phyloP scores from a whole-genome alignment of 1,284 basidiomycete genomes.

The Ganoderma multipileum region DNA sequence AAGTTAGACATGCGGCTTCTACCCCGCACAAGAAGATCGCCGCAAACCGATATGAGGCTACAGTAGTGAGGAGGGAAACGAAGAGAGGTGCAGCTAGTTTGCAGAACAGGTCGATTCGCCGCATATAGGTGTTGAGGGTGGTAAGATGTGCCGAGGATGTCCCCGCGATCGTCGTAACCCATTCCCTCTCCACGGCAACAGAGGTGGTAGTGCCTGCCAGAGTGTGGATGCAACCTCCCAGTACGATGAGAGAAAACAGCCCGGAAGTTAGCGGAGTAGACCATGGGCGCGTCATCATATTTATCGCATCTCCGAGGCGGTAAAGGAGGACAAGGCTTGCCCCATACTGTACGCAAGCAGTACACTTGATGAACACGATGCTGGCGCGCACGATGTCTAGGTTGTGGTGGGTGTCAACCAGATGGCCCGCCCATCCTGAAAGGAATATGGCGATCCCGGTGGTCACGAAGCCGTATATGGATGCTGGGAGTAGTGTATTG shows the following conservation, averaged over 20 bases:
- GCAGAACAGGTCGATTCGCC: constrained; percentile 60
- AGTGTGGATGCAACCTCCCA: constrained; percentile 49
- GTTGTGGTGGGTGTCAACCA: constrained; percentile 51
- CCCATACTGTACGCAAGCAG: constrained; percentile 47
- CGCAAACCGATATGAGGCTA: constrained; percentile 40
- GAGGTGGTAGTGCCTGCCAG: constrained; percentile 54
- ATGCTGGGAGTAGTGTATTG: constrained; percentile 56
- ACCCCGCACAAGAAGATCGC: constrained; percentile 43
- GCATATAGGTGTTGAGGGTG: constrained; percentile 48
- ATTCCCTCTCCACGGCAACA: constrained; percentile 64
- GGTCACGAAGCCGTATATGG: constrained; percentile 54
- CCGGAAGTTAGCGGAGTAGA: constrained; percentile 23
- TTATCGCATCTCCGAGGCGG: background rate
- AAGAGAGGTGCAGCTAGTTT: constrained; percentile 63
- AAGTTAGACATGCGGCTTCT: constrained; percentile 41
- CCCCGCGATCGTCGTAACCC: constrained; percentile 54
- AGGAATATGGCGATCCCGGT: constrained; percentile 47
- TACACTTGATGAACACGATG: constrained; percentile 53
- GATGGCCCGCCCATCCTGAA: constrained; percentile 49
- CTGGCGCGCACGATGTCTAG: constrained; percentile 49
- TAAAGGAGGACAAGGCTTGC: constrained; percentile 43
- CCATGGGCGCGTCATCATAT: constrained; percentile 18
- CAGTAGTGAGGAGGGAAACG: constrained; percentile 56
- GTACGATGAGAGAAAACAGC: constrained; percentile 49
- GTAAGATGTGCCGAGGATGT: constrained; percentile 41